Conservation (phyloP, 345 rosid species). For the Reutealis trisperma region DNA sequence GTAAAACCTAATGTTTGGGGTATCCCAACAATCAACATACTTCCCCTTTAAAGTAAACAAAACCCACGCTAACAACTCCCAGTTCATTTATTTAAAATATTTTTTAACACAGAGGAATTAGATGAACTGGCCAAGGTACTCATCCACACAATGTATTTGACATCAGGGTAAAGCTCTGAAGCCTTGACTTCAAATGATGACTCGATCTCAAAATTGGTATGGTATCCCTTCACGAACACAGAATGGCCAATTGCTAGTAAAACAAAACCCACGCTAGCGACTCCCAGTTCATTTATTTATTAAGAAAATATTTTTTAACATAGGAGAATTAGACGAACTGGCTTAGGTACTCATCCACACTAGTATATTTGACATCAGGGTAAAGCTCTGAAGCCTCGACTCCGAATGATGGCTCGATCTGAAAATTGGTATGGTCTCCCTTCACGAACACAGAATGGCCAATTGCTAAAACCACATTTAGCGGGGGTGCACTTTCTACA, state of each 20-base stretch:
- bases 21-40: too few relatives aligned
- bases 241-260: not conserved
- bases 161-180: constrained; percentile 76
- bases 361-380: constrained; percentile 75
- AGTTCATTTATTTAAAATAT: too few relatives aligned
- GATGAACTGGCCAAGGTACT: constrained; percentile 51
- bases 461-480: not conserved
- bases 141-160: constrained; percentile 68
- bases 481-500: not conserved
- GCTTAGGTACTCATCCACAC: constrained; percentile 61
- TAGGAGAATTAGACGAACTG: constrained; percentile 40
- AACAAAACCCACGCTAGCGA: too few relatives aligned
- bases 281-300: too few relatives aligned
- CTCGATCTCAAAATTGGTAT: constrained; percentile 63
- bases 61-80: too few relatives aligned
- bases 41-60: too few relatives aligned
- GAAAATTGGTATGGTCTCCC: constrained; percentile 68
- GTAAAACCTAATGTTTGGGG: too few relatives aligned
- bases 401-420: constrained; percentile 65
- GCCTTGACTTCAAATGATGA: constrained; percentile 71
- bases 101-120: constrained; percentile 25
- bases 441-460: constrained; percentile 34
- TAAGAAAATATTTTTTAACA: not conserved
- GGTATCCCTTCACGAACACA: constrained; percentile 54
- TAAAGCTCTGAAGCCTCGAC: constrained; percentile 77